Evolutionary conservation across 2,329 filamentous ascomycete genomes (phyloP).

Genomic region (Endothia cerciana): DNA sequence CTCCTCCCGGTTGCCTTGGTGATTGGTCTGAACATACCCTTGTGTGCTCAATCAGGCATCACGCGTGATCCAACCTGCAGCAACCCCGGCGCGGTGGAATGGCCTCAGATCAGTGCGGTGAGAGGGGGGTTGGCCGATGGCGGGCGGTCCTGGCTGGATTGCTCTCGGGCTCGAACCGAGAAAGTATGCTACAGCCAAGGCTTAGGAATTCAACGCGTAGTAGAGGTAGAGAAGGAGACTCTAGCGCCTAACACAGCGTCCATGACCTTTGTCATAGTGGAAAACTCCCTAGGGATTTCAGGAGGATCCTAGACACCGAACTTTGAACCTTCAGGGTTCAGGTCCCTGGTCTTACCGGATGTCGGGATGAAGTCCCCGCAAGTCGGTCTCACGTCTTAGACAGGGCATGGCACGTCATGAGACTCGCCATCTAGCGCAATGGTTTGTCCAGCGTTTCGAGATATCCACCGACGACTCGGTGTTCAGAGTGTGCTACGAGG

Average conservation of each 20-base stretch:
- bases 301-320: background rate
- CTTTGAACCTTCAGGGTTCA: background rate
- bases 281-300: background rate
- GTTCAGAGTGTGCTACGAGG: background rate
- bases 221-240: slow-evolving; percentile 1
- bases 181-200: background rate
- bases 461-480: background rate
- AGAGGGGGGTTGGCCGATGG: background rate
- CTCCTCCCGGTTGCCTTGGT: background rate
- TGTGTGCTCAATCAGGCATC: slow-evolving; percentile 7
- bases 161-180: background rate
- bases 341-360: slow-evolving; percentile 11
- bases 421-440: background rate
- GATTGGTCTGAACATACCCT: background rate
- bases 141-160: background rate
- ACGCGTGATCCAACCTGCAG: slow-evolving; percentile 16
- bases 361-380: slow-evolving; percentile 22
- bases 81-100: slow-evolving; percentile 2
- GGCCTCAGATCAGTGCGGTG: slow-evolving; percentile 6
- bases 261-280: background rate
- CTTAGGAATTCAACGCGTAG: background rate
- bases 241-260: background rate
- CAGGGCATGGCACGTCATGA: slow-evolving; percentile 16
- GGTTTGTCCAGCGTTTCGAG: background rate
- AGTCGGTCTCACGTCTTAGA: slow-evolving; percentile 19